Base-by-base conservation (phyloP, 2,329 filamentous ascomycete species). In the Penicillium sp. region DNA sequence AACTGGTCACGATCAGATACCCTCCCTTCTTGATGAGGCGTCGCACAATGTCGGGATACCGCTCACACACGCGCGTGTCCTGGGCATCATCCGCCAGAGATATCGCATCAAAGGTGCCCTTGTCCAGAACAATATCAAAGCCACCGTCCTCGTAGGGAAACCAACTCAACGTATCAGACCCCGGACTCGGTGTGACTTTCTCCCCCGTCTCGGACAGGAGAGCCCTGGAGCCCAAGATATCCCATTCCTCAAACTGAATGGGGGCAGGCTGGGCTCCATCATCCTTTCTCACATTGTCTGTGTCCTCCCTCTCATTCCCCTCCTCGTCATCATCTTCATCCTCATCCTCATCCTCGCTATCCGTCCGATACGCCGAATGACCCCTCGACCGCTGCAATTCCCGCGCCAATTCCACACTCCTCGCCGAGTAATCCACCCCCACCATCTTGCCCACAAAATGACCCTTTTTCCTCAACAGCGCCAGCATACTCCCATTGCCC, bases 41-140 rank as follows among this genome's bases (percentile, higher is more conserved):
- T 52, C 84, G 73, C 29, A 91, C 83, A 45, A 82, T 80, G 40
- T 78, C 76, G 41, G 81, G 79, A 71, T 98, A 98, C 3, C 78
- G 77, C 66, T 94, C 88, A 64, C 83, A 86, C 9, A 86, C 75
- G 46, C 85, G 78, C 34, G 60, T 53, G 4, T 46, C 55, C 52
- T 59, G 59, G n/a, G 60, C 62, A 32, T 71, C 67, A 8, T 60
- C 68, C 11, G 68, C 71, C n/a, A 97, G 74, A 43, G 84, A 90
- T 32, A 98, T 86, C 9, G 93, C 93, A 73, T 98, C 93, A 66
- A 97, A 98, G 0, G 93, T 98, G 39, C 93, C 93, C 72, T 98
- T 98, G 71, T 98, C 93, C n/a, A 96, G 79, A 0, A 96, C 85
- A 0, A 96, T 82, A 68, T 97, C 90, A 73, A 90, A 97, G 1